Evolutionary conservation across 768 basidiomycete species (phyloP).

Genomic region (Russula emetica): DNA sequence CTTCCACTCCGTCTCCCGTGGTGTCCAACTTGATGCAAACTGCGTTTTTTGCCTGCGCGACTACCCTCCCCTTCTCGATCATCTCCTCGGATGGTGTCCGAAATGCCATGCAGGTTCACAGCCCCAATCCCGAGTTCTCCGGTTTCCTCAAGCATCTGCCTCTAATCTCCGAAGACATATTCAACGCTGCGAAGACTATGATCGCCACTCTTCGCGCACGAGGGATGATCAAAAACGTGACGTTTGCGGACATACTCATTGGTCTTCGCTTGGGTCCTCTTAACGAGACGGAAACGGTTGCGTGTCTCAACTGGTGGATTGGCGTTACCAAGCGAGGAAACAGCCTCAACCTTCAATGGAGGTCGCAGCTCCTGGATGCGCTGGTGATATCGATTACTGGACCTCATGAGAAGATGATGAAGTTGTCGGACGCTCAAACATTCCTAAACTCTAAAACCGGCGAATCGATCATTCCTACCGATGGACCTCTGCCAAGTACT

Average conservation of each 20-base stretch:
- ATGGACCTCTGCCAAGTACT: slow-evolving; percentile 71
- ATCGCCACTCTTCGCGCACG: slow-evolving; percentile 56
- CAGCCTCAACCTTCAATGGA: slow-evolving; percentile 40
- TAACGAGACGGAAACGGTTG: slow-evolving; percentile 65
- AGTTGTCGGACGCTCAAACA: slow-evolving; percentile 63
- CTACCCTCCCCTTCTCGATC: slow-evolving; percentile 53
- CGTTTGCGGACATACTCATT: slow-evolving; percentile 75
- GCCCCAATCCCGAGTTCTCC: slow-evolving; percentile 65
- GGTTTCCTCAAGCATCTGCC: slow-evolving; percentile 77
- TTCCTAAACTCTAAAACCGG: slow-evolving; percentile 64
- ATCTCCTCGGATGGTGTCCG: slow-evolving; percentile 73
- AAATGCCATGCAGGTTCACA: slow-evolving; percentile 60
- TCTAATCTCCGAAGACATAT: slow-evolving; percentile 58
- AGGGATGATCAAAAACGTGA: slow-evolving; percentile 66
- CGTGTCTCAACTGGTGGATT: slow-evolving; percentile 86
- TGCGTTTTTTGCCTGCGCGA: slow-evolving; percentile 71
- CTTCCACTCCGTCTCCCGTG: slow-evolving; percentile 80
- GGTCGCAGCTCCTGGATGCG: slow-evolving; percentile 62
- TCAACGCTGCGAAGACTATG: slow-evolving; percentile 54
- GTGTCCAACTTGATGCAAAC: slow-evolving; percentile 68
- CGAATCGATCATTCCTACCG: slow-evolving; percentile 55
- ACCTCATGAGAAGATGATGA: slow-evolving; percentile 53
- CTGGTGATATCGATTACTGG: slow-evolving; percentile 52
- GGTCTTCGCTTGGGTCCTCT: slow-evolving; percentile 73
- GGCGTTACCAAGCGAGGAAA: slow-evolving; percentile 40